Percentiles rank a stretch among this genome's conserved stretches.
Evolutionary conservation across 2,329 filamentous ascomycete genomes (phyloP).

Genomic region (Aspergillus candidus): DNA sequence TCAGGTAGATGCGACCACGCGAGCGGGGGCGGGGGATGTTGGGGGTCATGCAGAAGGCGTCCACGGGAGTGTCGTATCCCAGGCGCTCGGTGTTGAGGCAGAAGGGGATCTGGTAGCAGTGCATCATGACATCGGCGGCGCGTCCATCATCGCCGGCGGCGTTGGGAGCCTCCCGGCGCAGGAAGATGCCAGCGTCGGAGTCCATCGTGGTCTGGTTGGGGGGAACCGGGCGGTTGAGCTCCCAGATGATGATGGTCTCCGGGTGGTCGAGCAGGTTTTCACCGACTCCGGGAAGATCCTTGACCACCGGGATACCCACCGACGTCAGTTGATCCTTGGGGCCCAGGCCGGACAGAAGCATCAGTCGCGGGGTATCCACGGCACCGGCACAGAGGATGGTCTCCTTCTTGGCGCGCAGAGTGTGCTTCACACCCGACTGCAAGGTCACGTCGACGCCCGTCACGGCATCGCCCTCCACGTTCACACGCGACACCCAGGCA

Average conservation of each 20-base stretch:
- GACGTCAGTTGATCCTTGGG: conserved; percentile 47
- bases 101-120: conserved; percentile 94
- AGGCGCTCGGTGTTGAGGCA: conserved; percentile 77
- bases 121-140: conserved; percentile 87
- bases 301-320: conserved; percentile 53
- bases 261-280: conserved; percentile 62
- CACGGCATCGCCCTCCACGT: conserved; percentile 63
- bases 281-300: conserved; percentile 56
- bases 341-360: conserved; percentile 51
- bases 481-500: conserved; percentile 78
- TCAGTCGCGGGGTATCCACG: conserved; percentile 68
- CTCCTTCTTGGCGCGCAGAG: conserved; percentile 60
- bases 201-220: conserved; percentile 83
- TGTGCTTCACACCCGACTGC: conserved; percentile 51
- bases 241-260: conserved; percentile 65
- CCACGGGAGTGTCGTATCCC: conserved; percentile 64
- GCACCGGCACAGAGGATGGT: conserved; percentile 75
- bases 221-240: conserved; percentile 72
- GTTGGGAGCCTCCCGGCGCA: conserved; percentile 68
- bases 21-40: conserved; percentile 81
- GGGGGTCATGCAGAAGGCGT: conserved; percentile 89
- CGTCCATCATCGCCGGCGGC: conserved; percentile 65
- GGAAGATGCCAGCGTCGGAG: conserved; percentile 82
- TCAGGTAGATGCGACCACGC: conserved; percentile 70
- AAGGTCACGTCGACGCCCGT: conserved; percentile 68